Evolutionary conservation across 108 stramenopile species (phyloP).

Genomic region (Fistulifera pelliculosa): DNA sequence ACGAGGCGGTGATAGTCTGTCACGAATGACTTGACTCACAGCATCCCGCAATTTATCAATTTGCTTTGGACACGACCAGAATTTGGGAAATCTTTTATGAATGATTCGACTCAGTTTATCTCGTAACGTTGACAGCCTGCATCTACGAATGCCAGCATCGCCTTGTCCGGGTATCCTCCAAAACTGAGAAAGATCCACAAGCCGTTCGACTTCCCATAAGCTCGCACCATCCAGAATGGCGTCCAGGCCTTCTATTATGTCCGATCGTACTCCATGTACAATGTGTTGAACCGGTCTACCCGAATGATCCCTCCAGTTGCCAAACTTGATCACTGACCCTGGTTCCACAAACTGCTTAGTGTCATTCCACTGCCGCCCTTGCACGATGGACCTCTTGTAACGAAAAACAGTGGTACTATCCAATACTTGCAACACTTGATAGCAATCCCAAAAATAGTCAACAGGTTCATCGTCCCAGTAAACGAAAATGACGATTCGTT

Average conservation of each 20-base stretch:
- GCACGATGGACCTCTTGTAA: not conserved
- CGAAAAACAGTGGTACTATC: no score
- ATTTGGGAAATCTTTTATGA: no score
- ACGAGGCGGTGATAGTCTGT: not conserved
- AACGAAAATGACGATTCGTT: no score
- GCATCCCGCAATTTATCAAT: not conserved
- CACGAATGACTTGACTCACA: not conserved
- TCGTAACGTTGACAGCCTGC: not conserved
- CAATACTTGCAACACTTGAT: no score
- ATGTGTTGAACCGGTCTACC: slow-evolving; percentile 8
- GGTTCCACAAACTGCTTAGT: not conserved
- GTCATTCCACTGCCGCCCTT: slow-evolving; percentile 3
- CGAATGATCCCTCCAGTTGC: not conserved
- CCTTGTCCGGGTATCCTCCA: slow-evolving; percentile 3
- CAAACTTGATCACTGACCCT: not conserved
- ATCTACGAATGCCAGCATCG: not conserved
- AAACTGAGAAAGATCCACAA: slow-evolving; percentile 20
- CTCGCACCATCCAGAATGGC: not conserved
- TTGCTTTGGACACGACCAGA: no score
- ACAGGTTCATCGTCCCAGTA: no score
- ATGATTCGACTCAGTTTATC: no score
- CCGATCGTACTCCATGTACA: slow-evolving; percentile 20
- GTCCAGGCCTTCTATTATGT: slow-evolving; percentile 15
- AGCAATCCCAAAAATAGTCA: no score
- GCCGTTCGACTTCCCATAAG: slow-evolving; percentile 7